These are phyloP conservation scores for Aechmea fasciata DNA, from an alignment of 176 grass and related monocot genomes.

Conservation along the genomic window DNA sequence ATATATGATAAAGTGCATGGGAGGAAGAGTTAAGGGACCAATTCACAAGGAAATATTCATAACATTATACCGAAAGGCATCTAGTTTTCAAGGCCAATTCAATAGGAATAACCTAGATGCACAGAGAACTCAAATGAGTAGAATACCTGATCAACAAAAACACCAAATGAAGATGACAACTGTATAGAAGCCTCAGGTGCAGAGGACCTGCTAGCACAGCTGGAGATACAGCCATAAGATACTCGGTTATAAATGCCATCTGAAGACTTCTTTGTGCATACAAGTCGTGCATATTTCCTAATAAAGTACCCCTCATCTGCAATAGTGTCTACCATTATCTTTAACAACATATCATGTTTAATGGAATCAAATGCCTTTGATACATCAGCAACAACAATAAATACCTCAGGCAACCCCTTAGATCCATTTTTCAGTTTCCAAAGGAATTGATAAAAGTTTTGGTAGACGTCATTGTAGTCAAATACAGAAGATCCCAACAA, in stretches of 20 bases:
- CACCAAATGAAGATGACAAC: conserved; percentile 37
- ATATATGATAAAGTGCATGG: background rate
- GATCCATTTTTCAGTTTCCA: conserved; percentile 32
- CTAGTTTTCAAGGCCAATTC: background rate
- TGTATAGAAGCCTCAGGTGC: conserved; percentile 43
- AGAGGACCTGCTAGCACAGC: background rate
- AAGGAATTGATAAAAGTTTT: conserved; percentile 50
- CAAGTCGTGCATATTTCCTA: conserved; percentile 44
- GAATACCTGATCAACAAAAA: conserved; percentile 79
- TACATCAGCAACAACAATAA: conserved; percentile 89
- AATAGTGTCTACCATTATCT: conserved; percentile 46
- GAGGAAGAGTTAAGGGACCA: background rate
- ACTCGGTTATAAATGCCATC: conserved; percentile 26
- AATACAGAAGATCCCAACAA: conserved; percentile 89
- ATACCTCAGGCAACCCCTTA: conserved; percentile 35
- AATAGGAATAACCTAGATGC: background rate
- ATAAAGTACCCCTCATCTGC: conserved; percentile 44
- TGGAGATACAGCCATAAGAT: conserved; percentile 42
- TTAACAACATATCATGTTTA: conserved; percentile 49
- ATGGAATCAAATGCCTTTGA: conserved; percentile 81
- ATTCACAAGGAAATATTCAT: background rate
- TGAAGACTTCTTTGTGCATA: conserved; percentile 31
- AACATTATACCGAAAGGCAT: background rate
- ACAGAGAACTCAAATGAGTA: conserved; percentile 9
- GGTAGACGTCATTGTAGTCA: conserved; percentile 61